phyloP scores from a whole-genome alignment of 2,329 filamentous ascomycete genomes.

The Clathrospora elynae region DNA sequence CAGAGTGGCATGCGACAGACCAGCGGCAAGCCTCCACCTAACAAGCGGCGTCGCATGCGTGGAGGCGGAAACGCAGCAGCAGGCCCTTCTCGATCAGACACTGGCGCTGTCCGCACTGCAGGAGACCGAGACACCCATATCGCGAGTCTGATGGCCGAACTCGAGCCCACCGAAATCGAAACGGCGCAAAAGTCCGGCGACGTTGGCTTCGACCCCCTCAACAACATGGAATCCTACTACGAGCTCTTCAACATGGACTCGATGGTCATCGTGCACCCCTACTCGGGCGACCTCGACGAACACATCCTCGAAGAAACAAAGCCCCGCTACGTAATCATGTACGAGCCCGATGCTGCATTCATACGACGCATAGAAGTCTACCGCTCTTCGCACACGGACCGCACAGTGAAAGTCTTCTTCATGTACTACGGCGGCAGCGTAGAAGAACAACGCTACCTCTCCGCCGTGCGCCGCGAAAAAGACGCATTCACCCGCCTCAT shows the following conservation, averaged over 20 bases:
- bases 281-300: conserved; percentile 94
- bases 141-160: conserved; percentile 78
- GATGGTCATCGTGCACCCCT: conserved; percentile 86
- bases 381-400: conserved; percentile 86
- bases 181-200: conserved; percentile 73
- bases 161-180: conserved; percentile 80
- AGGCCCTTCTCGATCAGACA: conserved; percentile 67
- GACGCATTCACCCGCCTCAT: conserved; percentile 95
- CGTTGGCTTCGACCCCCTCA: conserved; percentile 76
- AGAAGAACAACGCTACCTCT: conserved; percentile 92
- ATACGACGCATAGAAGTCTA: conserved; percentile 95
- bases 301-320: conserved; percentile 93
- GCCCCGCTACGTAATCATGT: conserved; percentile 97
- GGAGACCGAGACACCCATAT: conserved; percentile 86
- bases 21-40: conserved; percentile 71
- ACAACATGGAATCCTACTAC: conserved; percentile 91
- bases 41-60: conserved; percentile 83
- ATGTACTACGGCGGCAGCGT: conserved; percentile 95
- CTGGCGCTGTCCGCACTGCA: conserved; percentile 73
- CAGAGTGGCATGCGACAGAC: conserved; percentile 49
- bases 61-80: conserved; percentile 71
- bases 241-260: conserved; percentile 91
- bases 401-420: conserved; percentile 92
- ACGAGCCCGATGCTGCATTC: conserved; percentile 92
- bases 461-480: conserved; percentile 89